Conservation (phyloP, 805 yeast species). For the Wickerhamomyces sydowiorum region DNA sequence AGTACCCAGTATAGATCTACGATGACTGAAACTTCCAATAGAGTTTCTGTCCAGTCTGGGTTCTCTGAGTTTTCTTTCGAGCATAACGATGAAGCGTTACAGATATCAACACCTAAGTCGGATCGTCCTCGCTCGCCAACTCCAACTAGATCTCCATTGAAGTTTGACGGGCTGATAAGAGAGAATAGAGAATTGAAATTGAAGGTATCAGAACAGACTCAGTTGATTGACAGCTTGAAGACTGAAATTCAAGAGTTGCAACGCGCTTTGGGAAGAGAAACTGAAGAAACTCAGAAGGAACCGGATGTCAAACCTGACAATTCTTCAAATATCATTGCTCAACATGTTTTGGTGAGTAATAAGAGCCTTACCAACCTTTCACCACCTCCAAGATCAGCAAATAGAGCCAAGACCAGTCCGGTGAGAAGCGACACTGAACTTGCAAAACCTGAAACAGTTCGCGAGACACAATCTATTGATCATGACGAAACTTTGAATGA, state of each 20-base stretch:
- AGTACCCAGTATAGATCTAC: no score
- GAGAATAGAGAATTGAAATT: conserved; percentile 15
- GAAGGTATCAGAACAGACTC: conserved; percentile 11
- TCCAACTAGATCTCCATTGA: conserved; percentile 2
- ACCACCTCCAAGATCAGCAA: conserved; percentile 35
- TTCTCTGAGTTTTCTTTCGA: conserved; percentile 7
- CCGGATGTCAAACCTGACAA: conserved; percentile 5
- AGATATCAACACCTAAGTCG: neutral
- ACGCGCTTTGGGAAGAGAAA: neutral
- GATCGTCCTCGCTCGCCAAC: conserved; percentile 3
- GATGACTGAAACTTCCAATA: neutral
- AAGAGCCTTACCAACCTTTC: conserved; percentile 7
- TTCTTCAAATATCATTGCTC: conserved; percentile 2
- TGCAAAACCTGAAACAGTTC: neutral
- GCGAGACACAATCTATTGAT: neutral
- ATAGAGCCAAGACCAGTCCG: conserved; percentile 21
- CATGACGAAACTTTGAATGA: neutral
- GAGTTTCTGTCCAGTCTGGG: conserved; percentile 2
- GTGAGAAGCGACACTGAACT: neutral
- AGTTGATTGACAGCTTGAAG: conserved; percentile 9
- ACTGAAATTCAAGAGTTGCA: conserved; percentile 12
- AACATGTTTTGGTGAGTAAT: conserved; percentile 1
- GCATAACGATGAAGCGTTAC: neutral
- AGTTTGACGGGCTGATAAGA: conserved; percentile 7
- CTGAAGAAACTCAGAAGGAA: conserved; percentile 4